Evolutionary conservation across 768 basidiomycete species (phyloP).

Genomic region (Suillus paluster): DNA sequence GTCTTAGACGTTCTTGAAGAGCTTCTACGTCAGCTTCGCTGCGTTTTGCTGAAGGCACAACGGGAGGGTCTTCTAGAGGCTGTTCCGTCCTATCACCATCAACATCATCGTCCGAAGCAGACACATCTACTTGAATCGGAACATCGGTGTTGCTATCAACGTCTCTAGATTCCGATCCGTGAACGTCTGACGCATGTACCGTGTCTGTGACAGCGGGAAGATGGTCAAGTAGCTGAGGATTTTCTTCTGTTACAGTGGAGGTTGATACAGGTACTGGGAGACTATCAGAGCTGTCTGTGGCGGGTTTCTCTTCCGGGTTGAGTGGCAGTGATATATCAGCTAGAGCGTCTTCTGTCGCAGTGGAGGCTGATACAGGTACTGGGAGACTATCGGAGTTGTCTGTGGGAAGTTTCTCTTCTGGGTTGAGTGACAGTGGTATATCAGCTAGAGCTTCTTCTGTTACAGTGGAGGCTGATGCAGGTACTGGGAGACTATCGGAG

Average conservation of each 20-base stretch:
- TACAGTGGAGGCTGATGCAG: not conserved
- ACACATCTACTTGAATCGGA: not conserved
- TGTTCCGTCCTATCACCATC: not conserved
- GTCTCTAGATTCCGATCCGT: not conserved
- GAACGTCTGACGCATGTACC: not conserved
- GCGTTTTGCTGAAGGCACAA: not conserved
- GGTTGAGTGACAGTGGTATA: too few species aligned
- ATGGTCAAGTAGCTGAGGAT: not conserved
- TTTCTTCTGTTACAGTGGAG: not conserved
- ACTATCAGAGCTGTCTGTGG: not conserved
- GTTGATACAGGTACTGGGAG: not conserved
- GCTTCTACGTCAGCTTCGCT: slow-evolving; percentile 49
- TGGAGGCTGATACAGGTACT: not conserved
- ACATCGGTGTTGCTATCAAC: too few species aligned
- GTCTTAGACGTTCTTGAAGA: slow-evolving; percentile 66
- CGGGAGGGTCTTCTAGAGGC: not conserved
- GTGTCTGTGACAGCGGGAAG: not conserved
- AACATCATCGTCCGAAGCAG: not conserved
- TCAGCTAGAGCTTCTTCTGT: not conserved
- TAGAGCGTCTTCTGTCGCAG: not conserved
- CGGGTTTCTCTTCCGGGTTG: too few species aligned
- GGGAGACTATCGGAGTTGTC: not conserved
- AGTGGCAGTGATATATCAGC: too few species aligned
- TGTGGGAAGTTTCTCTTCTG: not conserved
- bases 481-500: not conserved